A percentile compares a stretch with the other conserved stretches of the same genome.
These are phyloP conservation scores for Hirschfeldia incana DNA, from an alignment of 345 rosid genomes.

Conservation along the genomic window DNA sequence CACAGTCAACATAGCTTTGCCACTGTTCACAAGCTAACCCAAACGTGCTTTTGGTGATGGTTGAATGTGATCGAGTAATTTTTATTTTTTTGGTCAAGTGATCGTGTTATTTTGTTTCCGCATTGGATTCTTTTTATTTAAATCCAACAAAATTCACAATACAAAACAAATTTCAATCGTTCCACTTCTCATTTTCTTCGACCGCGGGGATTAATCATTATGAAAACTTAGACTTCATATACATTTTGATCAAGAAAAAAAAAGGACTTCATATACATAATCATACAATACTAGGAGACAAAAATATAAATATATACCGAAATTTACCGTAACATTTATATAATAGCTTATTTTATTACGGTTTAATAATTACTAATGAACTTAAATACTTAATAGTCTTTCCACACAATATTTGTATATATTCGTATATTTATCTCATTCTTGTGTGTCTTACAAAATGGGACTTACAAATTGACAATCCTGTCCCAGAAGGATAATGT, in stretches of 20 bases:
- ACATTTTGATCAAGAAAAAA: too few relatives aligned
- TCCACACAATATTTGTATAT: neutral
- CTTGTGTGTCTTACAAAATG: neutral
- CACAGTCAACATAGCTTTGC: too few relatives aligned
- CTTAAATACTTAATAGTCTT: neutral
- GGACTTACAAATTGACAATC: neutral
- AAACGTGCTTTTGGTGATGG: too few relatives aligned
- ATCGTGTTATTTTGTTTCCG: neutral
- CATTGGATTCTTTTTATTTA: slow-evolving; percentile 20
- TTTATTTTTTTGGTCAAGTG: too few relatives aligned
- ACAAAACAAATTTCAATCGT: slow-evolving; percentile 9
- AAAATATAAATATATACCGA: too few relatives aligned
- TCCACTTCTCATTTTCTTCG: slow-evolving; percentile 14
- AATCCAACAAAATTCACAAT: neutral
- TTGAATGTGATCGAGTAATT: too few relatives aligned
- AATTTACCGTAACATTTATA: neutral
- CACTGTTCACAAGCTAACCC: too few relatives aligned
- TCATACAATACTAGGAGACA: neutral
- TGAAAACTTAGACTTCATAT: too few relatives aligned
- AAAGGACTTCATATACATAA: slow-evolving; percentile 1
- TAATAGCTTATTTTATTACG: neutral
- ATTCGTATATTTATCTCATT: neutral
- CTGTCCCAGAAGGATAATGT: neutral
- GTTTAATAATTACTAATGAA: neutral
- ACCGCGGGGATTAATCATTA: slow-evolving; percentile 10